Percentiles rank a stretch among this genome's conserved stretches.
Evolutionary conservation across 768 basidiomycete genomes (phyloP).

Genomic region (Leucocoprinus birnbaumii): DNA sequence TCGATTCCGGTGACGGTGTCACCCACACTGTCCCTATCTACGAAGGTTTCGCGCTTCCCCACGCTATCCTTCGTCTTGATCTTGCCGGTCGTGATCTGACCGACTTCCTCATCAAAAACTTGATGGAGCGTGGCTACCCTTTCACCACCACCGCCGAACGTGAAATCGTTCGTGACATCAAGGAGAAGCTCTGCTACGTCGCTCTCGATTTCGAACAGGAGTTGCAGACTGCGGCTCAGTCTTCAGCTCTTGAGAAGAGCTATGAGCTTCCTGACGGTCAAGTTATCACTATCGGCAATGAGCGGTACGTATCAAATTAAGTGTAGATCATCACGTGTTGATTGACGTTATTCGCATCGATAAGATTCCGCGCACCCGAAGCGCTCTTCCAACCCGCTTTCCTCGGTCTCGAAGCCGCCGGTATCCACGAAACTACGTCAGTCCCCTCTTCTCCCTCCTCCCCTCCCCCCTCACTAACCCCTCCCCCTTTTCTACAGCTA

Average conservation of each 20-base stretch:
- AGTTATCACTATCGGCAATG: slow-evolving; percentile 93
- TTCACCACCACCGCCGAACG: slow-evolving; percentile 94
- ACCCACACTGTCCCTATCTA: slow-evolving; percentile 96
- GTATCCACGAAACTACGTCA: slow-evolving; percentile 90
- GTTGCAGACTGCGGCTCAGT: slow-evolving; percentile 86
- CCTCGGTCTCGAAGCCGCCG: slow-evolving; percentile 84
- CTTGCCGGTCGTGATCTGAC: slow-evolving; percentile 93
- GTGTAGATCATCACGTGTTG: slow-evolving; percentile 35
- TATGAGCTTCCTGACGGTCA: slow-evolving; percentile 93
- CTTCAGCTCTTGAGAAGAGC: slow-evolving; percentile 87
- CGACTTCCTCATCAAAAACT: slow-evolving; percentile 75
- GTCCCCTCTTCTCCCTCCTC: slow-evolving; percentile 11
- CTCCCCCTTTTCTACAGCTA: slow-evolving; percentile 31
- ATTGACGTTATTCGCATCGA: slow-evolving; percentile 43
- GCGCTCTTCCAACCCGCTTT: slow-evolving; percentile 92
- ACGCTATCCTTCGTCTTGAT: slow-evolving; percentile 91
- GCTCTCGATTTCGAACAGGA: slow-evolving; percentile 95
- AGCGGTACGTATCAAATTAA: slow-evolving; percentile 73
- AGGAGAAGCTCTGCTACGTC: slow-evolving; percentile 96
- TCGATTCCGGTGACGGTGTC: slow-evolving; percentile 96
- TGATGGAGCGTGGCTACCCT: slow-evolving; percentile 89
- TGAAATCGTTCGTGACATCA: slow-evolving; percentile 96
- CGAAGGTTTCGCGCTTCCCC: slow-evolving; percentile 89
- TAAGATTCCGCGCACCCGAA: slow-evolving; percentile 87
- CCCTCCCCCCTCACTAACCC: slow-evolving; percentile 6